These are phyloP conservation scores for Fallopia convolvulus DNA, from an alignment of 148 eudicot species.

Conservation along the genomic window DNA sequence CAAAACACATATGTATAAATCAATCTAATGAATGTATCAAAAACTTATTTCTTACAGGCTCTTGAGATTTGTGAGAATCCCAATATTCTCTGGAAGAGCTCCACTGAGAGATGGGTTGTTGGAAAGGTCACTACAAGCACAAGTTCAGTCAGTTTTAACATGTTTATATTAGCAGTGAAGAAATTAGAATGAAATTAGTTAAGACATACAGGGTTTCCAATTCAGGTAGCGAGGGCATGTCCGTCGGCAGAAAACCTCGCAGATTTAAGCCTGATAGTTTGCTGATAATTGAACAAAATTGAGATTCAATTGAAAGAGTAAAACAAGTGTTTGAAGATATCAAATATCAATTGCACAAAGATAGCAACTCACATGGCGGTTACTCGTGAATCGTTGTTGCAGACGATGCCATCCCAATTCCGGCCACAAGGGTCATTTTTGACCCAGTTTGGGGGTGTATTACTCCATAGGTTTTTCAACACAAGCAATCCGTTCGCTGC, in stretches of 20 bases:
- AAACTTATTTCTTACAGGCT: slow-evolving; percentile 39
- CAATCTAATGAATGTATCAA: neutral
- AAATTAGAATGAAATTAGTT: neutral
- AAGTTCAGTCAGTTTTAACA: neutral
- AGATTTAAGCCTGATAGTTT: neutral
- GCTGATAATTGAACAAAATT: neutral
- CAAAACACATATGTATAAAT: neutral
- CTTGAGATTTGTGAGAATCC: slow-evolving; percentile 42
- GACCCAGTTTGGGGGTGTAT: slow-evolving; percentile 6
- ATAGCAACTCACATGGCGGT: slow-evolving; percentile 3
- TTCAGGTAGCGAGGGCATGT: neutral
- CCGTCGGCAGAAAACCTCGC: neutral
- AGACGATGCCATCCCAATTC: slow-evolving; percentile 6
- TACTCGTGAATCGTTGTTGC: neutral
- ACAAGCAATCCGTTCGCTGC: slow-evolving; percentile 4
- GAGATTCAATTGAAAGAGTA: neutral
- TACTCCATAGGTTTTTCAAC: neutral
- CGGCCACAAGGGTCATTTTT: slow-evolving; percentile 5
- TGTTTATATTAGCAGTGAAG: neutral
- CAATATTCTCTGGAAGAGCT: slow-evolving; percentile 58
- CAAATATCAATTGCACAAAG: neutral
- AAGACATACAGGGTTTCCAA: slow-evolving; percentile 5
- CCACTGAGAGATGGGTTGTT: slow-evolving; percentile 22
- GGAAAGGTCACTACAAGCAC: neutral
- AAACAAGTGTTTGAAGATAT: neutral